A percentile compares a stretch with the other conserved stretches of the same genome.
phyloP scores from a whole-genome alignment of 805 yeast species.

The Candida succiphila region DNA sequence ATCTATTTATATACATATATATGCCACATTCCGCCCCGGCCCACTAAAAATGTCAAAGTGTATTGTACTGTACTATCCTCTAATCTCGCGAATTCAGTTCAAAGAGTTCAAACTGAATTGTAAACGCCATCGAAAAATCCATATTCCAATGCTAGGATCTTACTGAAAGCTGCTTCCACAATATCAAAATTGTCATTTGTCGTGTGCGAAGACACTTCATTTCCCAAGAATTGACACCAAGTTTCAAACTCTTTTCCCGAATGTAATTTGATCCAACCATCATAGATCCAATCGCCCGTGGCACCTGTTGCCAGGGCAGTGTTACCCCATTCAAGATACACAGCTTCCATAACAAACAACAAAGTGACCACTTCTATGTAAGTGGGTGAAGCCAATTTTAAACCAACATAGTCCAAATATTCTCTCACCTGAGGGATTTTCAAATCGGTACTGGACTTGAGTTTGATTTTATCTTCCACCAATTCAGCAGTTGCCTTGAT shows the following conservation, averaged over 20 bases:
- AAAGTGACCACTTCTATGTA: conserved; percentile 35
- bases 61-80: no score
- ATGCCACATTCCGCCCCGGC: no score
- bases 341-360: conserved; percentile 37
- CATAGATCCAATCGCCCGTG: conserved; percentile 31
- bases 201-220: conserved; percentile 28
- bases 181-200: conserved; percentile 1
- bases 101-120: no score
- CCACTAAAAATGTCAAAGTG: no score
- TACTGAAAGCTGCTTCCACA: conserved; percentile 22
- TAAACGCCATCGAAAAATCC: conserved; percentile 40
- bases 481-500: conserved; percentile 11
- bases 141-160: conserved; percentile 29
- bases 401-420: conserved; percentile 26
- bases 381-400: conserved; percentile 7
- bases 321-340: conserved; percentile 44
- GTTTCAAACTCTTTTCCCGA: conserved; percentile 35
- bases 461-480: conserved; percentile 7
- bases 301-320: conserved; percentile 12
- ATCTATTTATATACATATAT: no score
- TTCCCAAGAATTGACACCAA: conserved; percentile 37
- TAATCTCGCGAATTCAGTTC: no score
- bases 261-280: conserved; percentile 44
- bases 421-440: conserved; percentile 25
- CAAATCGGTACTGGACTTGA: conserved; percentile 9